Percentiles rank a stretch among this genome's conserved stretches.
Evolutionary conservation across 768 basidiomycete species (phyloP).

Genomic region (Cystobasidiopsis lactophilus): DNA sequence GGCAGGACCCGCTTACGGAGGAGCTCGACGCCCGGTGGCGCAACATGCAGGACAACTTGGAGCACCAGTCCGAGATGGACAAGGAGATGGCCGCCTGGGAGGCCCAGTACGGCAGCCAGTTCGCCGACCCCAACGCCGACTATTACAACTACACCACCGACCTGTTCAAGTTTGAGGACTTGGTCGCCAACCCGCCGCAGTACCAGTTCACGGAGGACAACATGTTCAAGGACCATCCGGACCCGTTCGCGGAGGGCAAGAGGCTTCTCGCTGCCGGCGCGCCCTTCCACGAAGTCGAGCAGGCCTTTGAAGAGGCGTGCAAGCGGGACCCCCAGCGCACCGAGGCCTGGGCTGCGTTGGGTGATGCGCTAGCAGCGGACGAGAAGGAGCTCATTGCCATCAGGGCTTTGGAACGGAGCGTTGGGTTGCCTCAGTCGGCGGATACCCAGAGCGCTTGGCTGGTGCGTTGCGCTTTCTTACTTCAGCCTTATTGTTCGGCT

Average conservation of each 20-base stretch:
- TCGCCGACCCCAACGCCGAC: slow-evolving; percentile 18
- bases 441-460: slow-evolving; percentile 45
- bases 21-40: slow-evolving; percentile 19
- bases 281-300: slow-evolving; percentile 62
- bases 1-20: slow-evolving; percentile 13
- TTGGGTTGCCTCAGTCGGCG: slow-evolving; percentile 19
- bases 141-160: slow-evolving; percentile 11
- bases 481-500: background rate
- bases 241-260: slow-evolving; percentile 40
- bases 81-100: slow-evolving; percentile 21
- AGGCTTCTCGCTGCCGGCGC: slow-evolving; percentile 54
- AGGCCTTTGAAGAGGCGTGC: slow-evolving; percentile 77
- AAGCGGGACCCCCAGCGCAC: slow-evolving; percentile 52
- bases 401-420: slow-evolving; percentile 26
- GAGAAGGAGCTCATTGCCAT: slow-evolving; percentile 29
- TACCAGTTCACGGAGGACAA: slow-evolving; percentile 24
- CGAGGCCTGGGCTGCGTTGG: slow-evolving; percentile 79
- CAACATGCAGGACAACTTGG: slow-evolving; percentile 8
- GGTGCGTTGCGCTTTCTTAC: slow-evolving; percentile 19
- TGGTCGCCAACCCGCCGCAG: slow-evolving; percentile 10
- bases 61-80: slow-evolving; percentile 1
- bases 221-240: slow-evolving; percentile 15
- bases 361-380: slow-evolving; percentile 46
- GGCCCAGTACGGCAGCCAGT: slow-evolving; percentile 19
- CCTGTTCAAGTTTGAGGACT: slow-evolving; percentile 17